A percentile compares a stretch with the other conserved stretches of the same genome.
These are phyloP conservation scores for Theobroma grandiflorum DNA, from an alignment of 441 rosid genomes.

Conservation along the genomic window DNA sequence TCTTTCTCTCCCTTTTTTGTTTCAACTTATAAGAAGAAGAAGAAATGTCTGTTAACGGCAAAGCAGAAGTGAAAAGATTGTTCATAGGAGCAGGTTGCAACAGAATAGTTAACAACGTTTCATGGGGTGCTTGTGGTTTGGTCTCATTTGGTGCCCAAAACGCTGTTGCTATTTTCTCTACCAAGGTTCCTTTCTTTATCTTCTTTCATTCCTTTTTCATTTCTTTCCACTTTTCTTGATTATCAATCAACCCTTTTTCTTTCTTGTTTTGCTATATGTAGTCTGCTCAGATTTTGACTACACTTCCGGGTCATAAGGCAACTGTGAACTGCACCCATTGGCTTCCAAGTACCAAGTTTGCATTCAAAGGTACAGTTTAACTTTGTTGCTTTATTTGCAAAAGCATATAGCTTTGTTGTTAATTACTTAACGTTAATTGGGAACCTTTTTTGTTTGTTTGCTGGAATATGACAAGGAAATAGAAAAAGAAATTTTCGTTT, in stretches of 20 bases:
- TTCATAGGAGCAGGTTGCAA: slow-evolving; percentile 98
- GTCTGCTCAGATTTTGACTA: slow-evolving; percentile 89
- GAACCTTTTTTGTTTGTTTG: background rate
- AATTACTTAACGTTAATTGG: background rate
- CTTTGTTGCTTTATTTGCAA: background rate
- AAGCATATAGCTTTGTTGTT: background rate
- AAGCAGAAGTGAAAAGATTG: slow-evolving; percentile 59
- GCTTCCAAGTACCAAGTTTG: slow-evolving; percentile 84
- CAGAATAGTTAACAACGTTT: slow-evolving; percentile 85
- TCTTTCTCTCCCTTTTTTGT: background rate
- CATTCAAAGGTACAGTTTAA: slow-evolving; percentile 65
- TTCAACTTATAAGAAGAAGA: too few species aligned
- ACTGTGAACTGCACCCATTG: slow-evolving; percentile 91
- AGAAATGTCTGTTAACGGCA: slow-evolving; percentile 30
- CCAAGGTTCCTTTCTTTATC: slow-evolving; percentile 51
- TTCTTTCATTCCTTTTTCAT: background rate
- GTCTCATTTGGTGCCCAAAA: slow-evolving; percentile 90
- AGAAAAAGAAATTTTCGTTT: background rate
- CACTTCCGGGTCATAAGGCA: slow-evolving; percentile 90
- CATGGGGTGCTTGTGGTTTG: slow-evolving; percentile 91
- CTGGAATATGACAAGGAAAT: background rate
- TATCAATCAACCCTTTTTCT: slow-evolving; percentile 5
- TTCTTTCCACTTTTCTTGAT: background rate
- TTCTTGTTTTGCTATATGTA: slow-evolving; percentile 30
- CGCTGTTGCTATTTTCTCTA: slow-evolving; percentile 82